These are phyloP conservation scores for Alternaria sp. DNA, from an alignment of 2,329 filamentous ascomycete genomes.

Conservation along the genomic window DNA sequence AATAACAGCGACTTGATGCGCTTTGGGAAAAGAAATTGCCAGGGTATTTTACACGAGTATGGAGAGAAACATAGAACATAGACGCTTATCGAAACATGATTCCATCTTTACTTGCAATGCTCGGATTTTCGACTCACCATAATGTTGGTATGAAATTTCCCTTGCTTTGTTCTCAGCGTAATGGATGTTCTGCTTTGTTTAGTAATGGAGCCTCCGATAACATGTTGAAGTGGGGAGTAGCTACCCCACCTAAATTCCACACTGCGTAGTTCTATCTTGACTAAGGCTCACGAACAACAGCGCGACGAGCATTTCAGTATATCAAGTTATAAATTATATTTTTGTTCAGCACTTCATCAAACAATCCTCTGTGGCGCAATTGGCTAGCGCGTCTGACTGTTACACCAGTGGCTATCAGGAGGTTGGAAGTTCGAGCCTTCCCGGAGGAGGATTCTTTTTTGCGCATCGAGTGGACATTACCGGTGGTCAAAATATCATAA, in stretches of 20 bases:
- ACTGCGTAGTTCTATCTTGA: too few relatives aligned
- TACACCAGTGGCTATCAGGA: conserved; percentile 52
- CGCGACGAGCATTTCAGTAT: too few relatives aligned
- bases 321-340: too few relatives aligned
- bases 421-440: conserved; percentile 39
- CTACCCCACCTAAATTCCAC: background rate
- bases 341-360: background rate
- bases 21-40: background rate
- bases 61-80: background rate
- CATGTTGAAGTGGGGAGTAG: background rate
- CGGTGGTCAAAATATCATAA: too few relatives aligned
- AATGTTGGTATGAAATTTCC: fast-evolving
- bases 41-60: background rate
- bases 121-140: fast-evolving
- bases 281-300: too few relatives aligned
- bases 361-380: conserved; percentile 52
- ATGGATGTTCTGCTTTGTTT: background rate
- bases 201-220: background rate
- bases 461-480: fast-evolving
- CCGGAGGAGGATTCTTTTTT: conserved; percentile 31
- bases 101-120: fast-evolving
- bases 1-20: background rate
- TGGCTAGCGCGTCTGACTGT: conserved; percentile 70
- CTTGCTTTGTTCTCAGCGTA: background rate
- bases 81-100: background rate